Evolutionary conservation across 257 asterid species (phyloP).

Genomic region (Prunella vulgaris): DNA sequence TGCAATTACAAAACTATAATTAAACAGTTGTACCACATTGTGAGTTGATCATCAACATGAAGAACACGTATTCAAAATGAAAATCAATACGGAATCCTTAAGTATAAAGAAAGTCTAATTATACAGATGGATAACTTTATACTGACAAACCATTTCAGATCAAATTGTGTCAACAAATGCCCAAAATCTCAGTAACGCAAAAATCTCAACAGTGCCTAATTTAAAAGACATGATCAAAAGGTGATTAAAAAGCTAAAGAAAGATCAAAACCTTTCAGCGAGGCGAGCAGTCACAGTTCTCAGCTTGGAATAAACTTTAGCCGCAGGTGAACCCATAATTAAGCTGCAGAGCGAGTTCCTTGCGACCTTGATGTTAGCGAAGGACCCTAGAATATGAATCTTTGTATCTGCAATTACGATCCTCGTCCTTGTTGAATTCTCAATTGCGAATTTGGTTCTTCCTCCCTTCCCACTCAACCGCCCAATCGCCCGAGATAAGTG

Average conservation of each 20-base stretch:
- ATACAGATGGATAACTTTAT: not conserved
- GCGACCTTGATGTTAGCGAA: slow-evolving; percentile 77
- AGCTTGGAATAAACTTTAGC: slow-evolving; percentile 86
- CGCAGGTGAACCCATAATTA: slow-evolving; percentile 88
- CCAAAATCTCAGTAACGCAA: slow-evolving; percentile 20
- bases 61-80: not conserved
- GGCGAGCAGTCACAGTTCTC: slow-evolving; percentile 67
- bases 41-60: not conserved
- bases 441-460: slow-evolving; percentile 74
- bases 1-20: not conserved
- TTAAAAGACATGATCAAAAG: slow-evolving; percentile 1
- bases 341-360: slow-evolving; percentile 77
- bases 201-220: slow-evolving; percentile 6
- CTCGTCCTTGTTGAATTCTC: slow-evolving; percentile 80
- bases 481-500: slow-evolving; percentile 86
- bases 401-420: slow-evolving; percentile 75
- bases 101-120: no score
- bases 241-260: not conserved
- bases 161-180: slow-evolving; percentile 2
- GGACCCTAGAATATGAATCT: slow-evolving; percentile 84
- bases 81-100: no score
- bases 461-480: slow-evolving; percentile 85
- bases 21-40: not conserved
- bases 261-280: slow-evolving; percentile 67
- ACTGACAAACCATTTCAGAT: not conserved